These are phyloP conservation scores for Phoenix dactylifera DNA, from an alignment of 176 grass and related monocot genomes.

Conservation along the genomic window DNA sequence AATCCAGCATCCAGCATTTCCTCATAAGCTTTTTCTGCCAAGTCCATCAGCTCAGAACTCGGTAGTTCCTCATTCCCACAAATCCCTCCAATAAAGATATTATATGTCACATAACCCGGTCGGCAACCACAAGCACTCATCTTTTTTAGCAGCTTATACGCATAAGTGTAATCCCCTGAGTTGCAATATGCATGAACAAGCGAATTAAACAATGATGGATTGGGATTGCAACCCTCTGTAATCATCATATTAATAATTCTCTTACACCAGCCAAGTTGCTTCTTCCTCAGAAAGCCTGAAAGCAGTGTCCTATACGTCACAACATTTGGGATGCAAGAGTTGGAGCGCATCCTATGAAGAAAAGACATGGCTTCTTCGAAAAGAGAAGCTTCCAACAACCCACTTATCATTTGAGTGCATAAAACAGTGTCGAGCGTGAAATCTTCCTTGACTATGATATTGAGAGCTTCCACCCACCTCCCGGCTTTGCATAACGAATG, in stretches of 20 bases:
- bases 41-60: slow-evolving; percentile 39
- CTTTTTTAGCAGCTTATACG: slow-evolving; percentile 78
- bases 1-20: slow-evolving; percentile 69
- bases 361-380: slow-evolving; percentile 85
- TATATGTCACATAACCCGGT: slow-evolving; percentile 79
- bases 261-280: slow-evolving; percentile 96
- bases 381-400: slow-evolving; percentile 88
- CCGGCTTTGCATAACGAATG: slow-evolving; percentile 57
- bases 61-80: slow-evolving; percentile 55
- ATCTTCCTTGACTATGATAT: slow-evolving; percentile 74
- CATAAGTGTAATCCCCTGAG: slow-evolving; percentile 60
- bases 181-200: slow-evolving; percentile 79
- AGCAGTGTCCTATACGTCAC: slow-evolving; percentile 90
- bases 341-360: slow-evolving; percentile 87
- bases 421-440: slow-evolving; percentile 78
- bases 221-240: slow-evolving; percentile 82
- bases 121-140: slow-evolving; percentile 59
- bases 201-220: slow-evolving; percentile 76
- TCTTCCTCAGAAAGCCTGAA: slow-evolving; percentile 74
- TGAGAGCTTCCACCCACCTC: slow-evolving; percentile 53
- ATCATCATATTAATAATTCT: slow-evolving; percentile 96
- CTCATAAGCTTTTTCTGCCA: slow-evolving; percentile 77
- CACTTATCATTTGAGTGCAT: slow-evolving; percentile 86
- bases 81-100: slow-evolving; percentile 93
- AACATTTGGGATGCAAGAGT: slow-evolving; percentile 73